phyloP scores from a whole-genome alignment of 73 alveolate species.

The Stentor coeruleus region DNA sequence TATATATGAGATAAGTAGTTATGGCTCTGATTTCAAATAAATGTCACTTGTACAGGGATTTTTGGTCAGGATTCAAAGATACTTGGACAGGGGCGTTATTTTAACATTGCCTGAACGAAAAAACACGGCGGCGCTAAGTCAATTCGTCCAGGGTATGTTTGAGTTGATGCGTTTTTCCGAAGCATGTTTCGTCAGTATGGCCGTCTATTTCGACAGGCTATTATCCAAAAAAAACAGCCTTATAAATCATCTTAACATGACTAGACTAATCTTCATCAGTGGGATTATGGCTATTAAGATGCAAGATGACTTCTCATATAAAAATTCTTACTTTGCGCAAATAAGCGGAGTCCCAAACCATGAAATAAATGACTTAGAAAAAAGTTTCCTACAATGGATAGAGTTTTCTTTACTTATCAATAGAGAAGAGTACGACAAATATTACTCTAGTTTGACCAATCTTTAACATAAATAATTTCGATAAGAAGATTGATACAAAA shows the following conservation, averaged over 20 bases:
- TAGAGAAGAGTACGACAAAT: background rate
- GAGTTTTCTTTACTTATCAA: background rate
- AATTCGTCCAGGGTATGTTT: background rate
- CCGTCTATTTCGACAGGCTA: slow-evolving; percentile 10
- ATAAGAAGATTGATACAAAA: too few species aligned
- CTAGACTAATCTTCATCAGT: background rate
- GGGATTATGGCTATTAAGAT: background rate
- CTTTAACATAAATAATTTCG: too few species aligned
- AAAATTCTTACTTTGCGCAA: background rate
- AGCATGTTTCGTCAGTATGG: background rate
- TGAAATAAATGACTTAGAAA: background rate
- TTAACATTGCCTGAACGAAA: background rate
- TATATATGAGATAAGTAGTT: too few species aligned
- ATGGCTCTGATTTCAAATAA: too few species aligned
- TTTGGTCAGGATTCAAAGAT: background rate
- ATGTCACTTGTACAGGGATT: slow-evolving; percentile 8
- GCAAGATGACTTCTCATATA: background rate
- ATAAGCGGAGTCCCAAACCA: background rate
- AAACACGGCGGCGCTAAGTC: background rate
- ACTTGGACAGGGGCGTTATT: background rate
- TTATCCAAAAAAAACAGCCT: background rate
- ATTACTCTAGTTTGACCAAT: background rate
- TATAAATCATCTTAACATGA: background rate
- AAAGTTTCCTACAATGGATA: background rate
- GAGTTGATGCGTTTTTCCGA: slow-evolving; percentile 5